Base-by-base conservation (phyloP, 2,329 filamentous ascomycete species). In the Colletotrichum euphorbiae region DNA sequence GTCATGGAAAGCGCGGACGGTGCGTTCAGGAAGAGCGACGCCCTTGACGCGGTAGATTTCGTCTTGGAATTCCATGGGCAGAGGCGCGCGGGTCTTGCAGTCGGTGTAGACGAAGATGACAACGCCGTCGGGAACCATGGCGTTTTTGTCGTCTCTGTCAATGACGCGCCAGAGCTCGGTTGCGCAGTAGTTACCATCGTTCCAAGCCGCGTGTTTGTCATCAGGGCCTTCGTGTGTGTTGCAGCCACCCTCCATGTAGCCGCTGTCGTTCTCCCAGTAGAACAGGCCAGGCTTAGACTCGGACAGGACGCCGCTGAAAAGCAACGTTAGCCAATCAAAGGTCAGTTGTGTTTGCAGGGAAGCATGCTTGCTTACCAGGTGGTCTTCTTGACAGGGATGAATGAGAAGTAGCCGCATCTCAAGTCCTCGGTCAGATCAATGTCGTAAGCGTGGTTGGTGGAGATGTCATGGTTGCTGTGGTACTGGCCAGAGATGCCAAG, bases 341-440 rank as follows among this genome's bases (percentile, higher is more conserved):
- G n/a, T 45, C 12, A 21, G 13, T 50, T 9, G 28, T 33, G 33
- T 7, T 50, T n/a, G 28, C 4, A 28, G 13, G 31, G 12, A 12
- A 17, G 24, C 1, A 7, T 8, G 5, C 60, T 40, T 8, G 5
- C 60, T 40, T 33, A 56, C 69, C 71, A 72, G 24, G 56, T 19
- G 1, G 61, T 45, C 43, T 71, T 71, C 45, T 69, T 65, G 40
- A 71, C 63, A 19, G 70, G 59, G 6, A 72, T 50, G 24, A 71
- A 72, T 12, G 69, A 71, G 62, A 72, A 72, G 55, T 72, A 72
- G 17, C 71, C 71, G 38, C 71, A 72, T 38, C 67, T n/a, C 6
- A 60, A 42, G 13, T 45, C 17, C 12, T 62, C 28, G 6, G 8
- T 15, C 19, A 67, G 57, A 1, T 65, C 6, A 11, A 72, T 50